Base-by-base conservation (phyloP, 2,329 filamentous ascomycete genomes). In the Fusarium sp. region DNA sequence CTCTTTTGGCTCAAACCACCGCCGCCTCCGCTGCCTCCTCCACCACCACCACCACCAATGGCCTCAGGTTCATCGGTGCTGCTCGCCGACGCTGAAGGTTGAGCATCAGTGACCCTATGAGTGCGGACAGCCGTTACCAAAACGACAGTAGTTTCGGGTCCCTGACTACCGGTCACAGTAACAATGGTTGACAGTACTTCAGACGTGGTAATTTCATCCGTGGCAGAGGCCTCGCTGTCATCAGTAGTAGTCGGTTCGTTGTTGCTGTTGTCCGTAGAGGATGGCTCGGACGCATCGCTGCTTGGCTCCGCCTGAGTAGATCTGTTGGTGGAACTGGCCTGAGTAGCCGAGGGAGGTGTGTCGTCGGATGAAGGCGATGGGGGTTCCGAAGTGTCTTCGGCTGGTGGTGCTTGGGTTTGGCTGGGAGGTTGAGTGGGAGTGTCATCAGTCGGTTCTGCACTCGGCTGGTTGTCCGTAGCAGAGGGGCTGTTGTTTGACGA, bases 1-100 rank as follows among this genome's bases (percentile, higher is more conserved):
- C 89, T 90, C 31, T 84, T 82, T 43, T 83, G 83, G 65, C 74
- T 79, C 7, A 93, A 78, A n/a, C 61, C 61, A 5, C 85, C 41
- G 3, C 85, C 84, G 9, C 69, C 63, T 7, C 74, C 69, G 11
- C 56, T n/a, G n/a, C n/a, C n/a, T n/a, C n/a, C n/a, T n/a, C n/a
- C 36, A 25, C 32, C 44, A 11, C 34, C 39, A 15, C 46, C 42
- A 1, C 70, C 67, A 48, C 70, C 65, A 55, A 73, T 67, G 6
- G 74, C 54, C 7, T 74, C 72, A 3, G 74, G 61, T 11, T 73
- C 61, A 3, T 73, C 57, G 6, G 75, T 70, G 9, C 70, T 59
- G 7, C 68, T 65, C 11, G 67, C 58, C 10, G 73, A 59, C 0
- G 70, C 41, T 6, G 73, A 56, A 19, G 48, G 24, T 6, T 62